Base-by-base conservation (phyloP, 1,139 yeast genomes). In the Meyerozyma athensensis region DNA sequence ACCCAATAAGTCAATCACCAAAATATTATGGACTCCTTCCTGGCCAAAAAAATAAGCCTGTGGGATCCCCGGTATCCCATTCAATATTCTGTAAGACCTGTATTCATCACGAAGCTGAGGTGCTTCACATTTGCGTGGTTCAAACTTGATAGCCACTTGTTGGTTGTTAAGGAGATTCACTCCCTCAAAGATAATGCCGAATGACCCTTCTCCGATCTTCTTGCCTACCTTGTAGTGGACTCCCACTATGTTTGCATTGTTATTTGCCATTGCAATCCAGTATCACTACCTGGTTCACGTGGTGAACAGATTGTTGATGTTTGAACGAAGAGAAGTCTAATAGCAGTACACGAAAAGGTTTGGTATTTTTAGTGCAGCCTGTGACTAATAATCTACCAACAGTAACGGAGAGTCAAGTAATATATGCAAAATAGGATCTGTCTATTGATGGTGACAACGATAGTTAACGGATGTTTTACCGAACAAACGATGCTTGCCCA, bases 161-260 rank as follows among this genome's bases (percentile, higher is more conserved):
- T 81, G 79, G 57, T 86, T 86, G 47, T 75, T 73, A 50, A 92
- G 73, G 47, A 92, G 71, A 58, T 92, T 92, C 40, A 86, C 80
- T 23, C 98, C 98, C 65, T 90, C 97, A 61, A 90, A 92, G 39
- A 92, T 90, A 37, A 90, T 92, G 17, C 98, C 98, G 67, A 92
- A 92, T 2, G 97, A 90, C 14, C 98, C 98, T 63, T 92, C 97
- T 30, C 98, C 98, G 43, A 92, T 92, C 66, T 92, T 92, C 59
- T 89, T 89, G 35, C 97, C 98, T 43, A 92, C 89, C 48, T 92
- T 89, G 67, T 87, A 92, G 68, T 92, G 97, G 22, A 75, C 72
- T 18, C 81, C 82, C 24, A 77, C 79, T 33, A 74, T 64, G 44
- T 66, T 67, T 18, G 56, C 31, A 17, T 14, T 6, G 21, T 30